Evolutionary conservation across 2,329 filamentous ascomycete species (phyloP).

Genomic region (Nemania serpens): DNA sequence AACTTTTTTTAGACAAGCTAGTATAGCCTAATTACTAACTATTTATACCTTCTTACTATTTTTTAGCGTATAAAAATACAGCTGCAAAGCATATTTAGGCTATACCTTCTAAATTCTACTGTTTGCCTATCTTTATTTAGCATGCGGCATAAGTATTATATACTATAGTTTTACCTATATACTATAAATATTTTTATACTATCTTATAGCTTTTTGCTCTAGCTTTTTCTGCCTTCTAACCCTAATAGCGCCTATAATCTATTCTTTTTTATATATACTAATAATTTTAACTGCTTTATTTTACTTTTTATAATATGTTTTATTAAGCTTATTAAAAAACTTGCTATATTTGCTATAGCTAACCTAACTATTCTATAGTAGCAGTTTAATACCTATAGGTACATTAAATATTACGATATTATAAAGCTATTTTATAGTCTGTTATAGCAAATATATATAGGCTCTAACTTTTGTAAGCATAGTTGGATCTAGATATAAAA

Average conservation of each 20-base stretch:
- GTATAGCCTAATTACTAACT: no score
- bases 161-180: background rate
- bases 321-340: slow-evolving; percentile 6
- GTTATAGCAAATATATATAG: background rate
- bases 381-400: background rate
- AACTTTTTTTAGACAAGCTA: no score
- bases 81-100: background rate
- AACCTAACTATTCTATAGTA: background rate
- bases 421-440: background rate
- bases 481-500: background rate
- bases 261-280: background rate
- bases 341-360: background rate
- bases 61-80: background rate
- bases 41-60: background rate
- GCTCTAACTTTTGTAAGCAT: background rate
- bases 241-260: background rate
- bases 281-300: background rate
- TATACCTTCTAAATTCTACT: background rate
- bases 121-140: background rate
- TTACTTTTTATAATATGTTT: background rate
- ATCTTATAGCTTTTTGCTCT: background rate
- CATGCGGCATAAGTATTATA: background rate
- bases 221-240: background rate
- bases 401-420: background rate
- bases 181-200: background rate